Evolutionary conservation across 2,329 filamentous ascomycete species (phyloP).

Genomic region (Scortechinia acanthostroma): DNA sequence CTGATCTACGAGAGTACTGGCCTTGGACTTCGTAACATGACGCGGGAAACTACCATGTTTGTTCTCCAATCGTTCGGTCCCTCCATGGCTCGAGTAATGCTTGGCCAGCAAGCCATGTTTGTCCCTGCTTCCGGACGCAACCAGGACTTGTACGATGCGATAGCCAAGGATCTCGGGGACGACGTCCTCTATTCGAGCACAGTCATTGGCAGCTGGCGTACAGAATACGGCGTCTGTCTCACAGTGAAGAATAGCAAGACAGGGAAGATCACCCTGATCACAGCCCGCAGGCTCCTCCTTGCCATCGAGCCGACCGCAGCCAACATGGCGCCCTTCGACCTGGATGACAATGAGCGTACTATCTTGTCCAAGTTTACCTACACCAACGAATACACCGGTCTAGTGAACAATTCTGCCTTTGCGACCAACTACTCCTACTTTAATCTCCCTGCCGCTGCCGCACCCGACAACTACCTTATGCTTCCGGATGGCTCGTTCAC

Average conservation of each 20-base stretch:
- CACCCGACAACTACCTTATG: not conserved
- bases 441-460: constrained; percentile 9
- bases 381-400: constrained; percentile 12
- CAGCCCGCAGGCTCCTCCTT: constrained; percentile 13
- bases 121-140: no score
- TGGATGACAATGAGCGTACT: constrained; percentile 8
- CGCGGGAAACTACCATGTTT: no score
- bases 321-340: constrained; percentile 9
- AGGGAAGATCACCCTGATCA: constrained; percentile 7
- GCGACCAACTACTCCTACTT: no score
- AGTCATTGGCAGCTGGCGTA: constrained; percentile 6
- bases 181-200: constrained; percentile 13
- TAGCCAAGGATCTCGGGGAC: constrained; percentile 8
- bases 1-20: no score
- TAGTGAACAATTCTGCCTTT: constrained; percentile 12
- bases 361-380: constrained; percentile 9
- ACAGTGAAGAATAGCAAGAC: constrained; percentile 4
- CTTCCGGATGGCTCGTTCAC: not conserved
- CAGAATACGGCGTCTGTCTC: constrained; percentile 8
- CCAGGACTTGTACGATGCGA: no score
- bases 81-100: no score
- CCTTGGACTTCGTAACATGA: no score
- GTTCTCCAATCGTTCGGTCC: no score
- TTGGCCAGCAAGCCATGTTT: no score
- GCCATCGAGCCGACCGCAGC: constrained; percentile 11